A percentile compares a stretch with the other conserved stretches of the same genome.
Conservation (phyloP, 2,329 filamentous ascomycete genomes). For the Pochonia chlamydosporia region DNA sequence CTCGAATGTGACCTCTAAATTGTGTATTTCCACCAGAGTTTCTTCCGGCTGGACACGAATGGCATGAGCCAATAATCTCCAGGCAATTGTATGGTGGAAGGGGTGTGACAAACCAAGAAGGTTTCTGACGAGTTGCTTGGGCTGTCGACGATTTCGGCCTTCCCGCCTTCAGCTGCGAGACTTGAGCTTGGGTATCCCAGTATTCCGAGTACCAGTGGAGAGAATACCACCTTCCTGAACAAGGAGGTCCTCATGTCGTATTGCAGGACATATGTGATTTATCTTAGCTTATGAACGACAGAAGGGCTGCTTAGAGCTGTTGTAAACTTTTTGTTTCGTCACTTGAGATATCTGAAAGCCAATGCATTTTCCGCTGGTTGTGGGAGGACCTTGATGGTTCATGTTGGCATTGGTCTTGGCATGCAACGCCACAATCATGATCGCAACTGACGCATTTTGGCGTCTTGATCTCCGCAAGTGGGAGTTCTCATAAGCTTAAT, state of each 20-base stretch:
- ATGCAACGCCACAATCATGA: not conserved
- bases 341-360: too few species aligned
- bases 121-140: not conserved
- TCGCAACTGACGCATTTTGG: not conserved
- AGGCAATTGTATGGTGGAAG: not conserved
- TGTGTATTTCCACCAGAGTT: conserved; percentile 17
- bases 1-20: conserved; percentile 21
- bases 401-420: not conserved
- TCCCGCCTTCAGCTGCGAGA: not conserved
- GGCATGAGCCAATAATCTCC: not conserved
- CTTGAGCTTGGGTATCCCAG: not conserved
- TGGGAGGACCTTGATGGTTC: not conserved
- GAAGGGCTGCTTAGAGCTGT: too few species aligned
- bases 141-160: not conserved
- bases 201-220: not conserved
- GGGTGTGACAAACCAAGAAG: not conserved
- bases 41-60: not conserved
- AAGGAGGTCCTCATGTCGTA: not conserved
- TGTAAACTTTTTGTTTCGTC: too few species aligned
- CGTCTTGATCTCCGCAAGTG: too few species aligned
- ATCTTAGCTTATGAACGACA: too few species aligned
- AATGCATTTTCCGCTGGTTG: not conserved
- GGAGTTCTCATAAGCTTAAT: too few species aligned
- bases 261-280: too few species aligned
- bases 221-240: not conserved